These are phyloP conservation scores for Cercophora samala DNA, from an alignment of 495 filamentous ascomycete genomes.

Conservation along the genomic window DNA sequence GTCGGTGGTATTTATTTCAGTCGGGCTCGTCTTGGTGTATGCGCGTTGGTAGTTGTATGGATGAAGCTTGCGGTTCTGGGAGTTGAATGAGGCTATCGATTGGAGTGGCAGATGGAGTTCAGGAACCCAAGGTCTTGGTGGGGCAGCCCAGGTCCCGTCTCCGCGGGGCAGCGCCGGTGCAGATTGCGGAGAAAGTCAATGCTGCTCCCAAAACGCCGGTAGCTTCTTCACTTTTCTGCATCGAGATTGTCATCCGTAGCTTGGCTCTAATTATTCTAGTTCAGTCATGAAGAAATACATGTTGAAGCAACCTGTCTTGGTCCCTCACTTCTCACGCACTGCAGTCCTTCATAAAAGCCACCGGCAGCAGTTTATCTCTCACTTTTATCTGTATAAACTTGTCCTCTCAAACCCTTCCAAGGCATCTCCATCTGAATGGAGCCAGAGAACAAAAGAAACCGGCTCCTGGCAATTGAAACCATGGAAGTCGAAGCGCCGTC, in stretches of 20 bases:
- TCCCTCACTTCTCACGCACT: too few species aligned
- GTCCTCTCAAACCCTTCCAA: too few species aligned
- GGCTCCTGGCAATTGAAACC: neutral
- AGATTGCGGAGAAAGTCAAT: neutral
- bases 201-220: neutral
- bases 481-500: neutral
- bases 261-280: too few species aligned
- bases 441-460: neutral
- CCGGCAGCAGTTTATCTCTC: too few species aligned
- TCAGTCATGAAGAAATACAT: neutral
- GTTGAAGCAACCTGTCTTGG: too few species aligned
- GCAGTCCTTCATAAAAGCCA: too few species aligned
- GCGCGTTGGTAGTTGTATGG: neutral
- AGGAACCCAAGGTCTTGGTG: neutral
- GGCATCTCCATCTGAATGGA: neutral
- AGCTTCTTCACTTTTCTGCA: too few species aligned
- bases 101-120: constrained; percentile 1
- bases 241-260: neutral
- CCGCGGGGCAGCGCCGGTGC: neutral
- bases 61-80: neutral
- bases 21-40: neutral
- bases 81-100: neutral
- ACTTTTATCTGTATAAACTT: too few species aligned
- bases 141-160: too few species aligned
- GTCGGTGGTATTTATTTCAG: neutral